Conservation (phyloP, 495 filamentous ascomycete species). For the Neurospora terricola region DNA sequence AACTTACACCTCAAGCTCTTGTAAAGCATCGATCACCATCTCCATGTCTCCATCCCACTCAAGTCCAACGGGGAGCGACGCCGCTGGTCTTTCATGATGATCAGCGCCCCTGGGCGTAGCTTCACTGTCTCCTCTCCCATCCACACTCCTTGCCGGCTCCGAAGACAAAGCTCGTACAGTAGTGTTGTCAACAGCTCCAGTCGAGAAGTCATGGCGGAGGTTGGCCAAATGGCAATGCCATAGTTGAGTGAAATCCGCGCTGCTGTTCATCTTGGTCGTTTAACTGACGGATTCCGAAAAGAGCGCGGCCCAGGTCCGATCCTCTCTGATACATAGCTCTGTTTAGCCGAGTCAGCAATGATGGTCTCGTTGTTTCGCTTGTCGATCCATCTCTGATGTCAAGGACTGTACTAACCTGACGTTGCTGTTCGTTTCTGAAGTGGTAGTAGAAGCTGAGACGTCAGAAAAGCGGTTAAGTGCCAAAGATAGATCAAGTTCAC, state of each 20-base stretch:
- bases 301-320: background rate
- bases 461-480: background rate
- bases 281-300: background rate
- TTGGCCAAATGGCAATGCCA: constrained; percentile 11
- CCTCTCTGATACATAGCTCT: background rate
- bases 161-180: constrained; percentile 10
- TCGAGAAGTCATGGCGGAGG: constrained; percentile 8
- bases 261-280: background rate
- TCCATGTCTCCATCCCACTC: constrained; percentile 14
- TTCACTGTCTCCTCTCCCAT: background rate
- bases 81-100: background rate
- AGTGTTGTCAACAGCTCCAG: background rate
- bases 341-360: background rate
- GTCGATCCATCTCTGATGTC: background rate
- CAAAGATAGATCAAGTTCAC: background rate
- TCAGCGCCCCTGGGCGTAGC: background rate
- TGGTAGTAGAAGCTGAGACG: background rate
- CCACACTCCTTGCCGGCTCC: background rate
- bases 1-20: constrained; percentile 10
- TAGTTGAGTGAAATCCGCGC: constrained; percentile 8
- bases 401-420: background rate
- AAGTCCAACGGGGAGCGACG: background rate
- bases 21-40: constrained; percentile 16
- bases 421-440: background rate
- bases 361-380: background rate